These are phyloP conservation scores for Pichia pseudocactophila DNA, from an alignment of 805 yeast genomes.

Conservation along the genomic window DNA sequence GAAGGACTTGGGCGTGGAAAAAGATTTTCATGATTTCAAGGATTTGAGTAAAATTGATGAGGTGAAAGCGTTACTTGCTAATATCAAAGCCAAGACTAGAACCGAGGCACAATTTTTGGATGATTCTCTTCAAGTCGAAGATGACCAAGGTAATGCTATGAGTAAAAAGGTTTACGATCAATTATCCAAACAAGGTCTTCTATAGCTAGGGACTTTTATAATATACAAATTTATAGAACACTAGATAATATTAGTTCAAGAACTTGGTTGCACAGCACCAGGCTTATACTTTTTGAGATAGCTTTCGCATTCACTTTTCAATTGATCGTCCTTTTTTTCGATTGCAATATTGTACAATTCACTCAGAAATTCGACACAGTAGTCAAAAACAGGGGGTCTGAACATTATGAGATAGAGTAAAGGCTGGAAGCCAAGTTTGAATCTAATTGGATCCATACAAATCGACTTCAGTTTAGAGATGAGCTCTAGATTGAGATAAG, in stretches of 20 bases:
- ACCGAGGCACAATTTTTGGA: slow-evolving; percentile 36
- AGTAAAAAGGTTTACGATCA: slow-evolving; percentile 74
- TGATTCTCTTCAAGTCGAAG: slow-evolving; percentile 74
- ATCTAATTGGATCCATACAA: slow-evolving; percentile 79
- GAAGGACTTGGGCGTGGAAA: slow-evolving; percentile 61
- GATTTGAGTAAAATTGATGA: slow-evolving; percentile 63
- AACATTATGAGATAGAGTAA: slow-evolving; percentile 79
- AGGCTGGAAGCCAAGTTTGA: slow-evolving; percentile 72
- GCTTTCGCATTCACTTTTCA: slow-evolving; percentile 37
- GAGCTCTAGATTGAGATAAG: slow-evolving; percentile 55
- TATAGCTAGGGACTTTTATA: slow-evolving; percentile 29
- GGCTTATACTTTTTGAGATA: slow-evolving; percentile 39
- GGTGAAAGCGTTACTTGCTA: slow-evolving; percentile 50
- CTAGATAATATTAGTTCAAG: background rate
- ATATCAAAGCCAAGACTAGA: slow-evolving; percentile 31
- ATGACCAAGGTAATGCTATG: slow-evolving; percentile 90
- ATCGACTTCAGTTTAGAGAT: slow-evolving; percentile 61
- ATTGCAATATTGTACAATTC: slow-evolving; percentile 35
- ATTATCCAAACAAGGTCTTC: slow-evolving; percentile 76
- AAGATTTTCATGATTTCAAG: slow-evolving; percentile 38
- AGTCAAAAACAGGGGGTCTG: slow-evolving; percentile 71
- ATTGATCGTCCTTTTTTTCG: slow-evolving; percentile 34
- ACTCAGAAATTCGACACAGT: slow-evolving; percentile 40
- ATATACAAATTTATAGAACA: background rate
- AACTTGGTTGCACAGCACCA: slow-evolving; percentile 4